Evolutionary conservation across 495 filamentous ascomycete genomes (phyloP), one percentile per base, ranked within the genome.

Genomic region (Penicillium longicatenatum): DNA sequence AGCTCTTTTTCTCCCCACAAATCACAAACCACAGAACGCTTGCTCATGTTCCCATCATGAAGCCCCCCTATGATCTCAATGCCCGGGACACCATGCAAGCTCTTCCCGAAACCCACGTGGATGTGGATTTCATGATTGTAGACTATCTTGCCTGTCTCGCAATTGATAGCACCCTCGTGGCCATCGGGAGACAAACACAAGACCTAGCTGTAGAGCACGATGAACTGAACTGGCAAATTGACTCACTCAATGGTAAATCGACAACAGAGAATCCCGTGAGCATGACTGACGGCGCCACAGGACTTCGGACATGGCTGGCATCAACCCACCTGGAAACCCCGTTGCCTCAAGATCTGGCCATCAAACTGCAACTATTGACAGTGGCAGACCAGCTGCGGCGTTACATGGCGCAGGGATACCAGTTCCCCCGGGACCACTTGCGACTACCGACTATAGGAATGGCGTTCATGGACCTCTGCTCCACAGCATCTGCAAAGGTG

Each of bases 111-210:
- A 61, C 59, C n/a, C 66, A 58, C 17, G 19, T 63, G 10, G 78
- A 82, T 2, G 77, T 84, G 16, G 75, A 86, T 54, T 55, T 75
- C 31, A 68, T 81, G 62, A 81, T 83, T n/a, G 67, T 83, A 22
- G 83, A 86, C 57, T 84, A 85, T 58, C 57, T 84, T 11, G 52
- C 77, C n/a, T 79, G 76, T 63, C 66, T 72, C 19, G 66, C 79
- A 12, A 74, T 74, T 19, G 59, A 73, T 17, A 60, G 55, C n/a
- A 55, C 24, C 73, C 10, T 46, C 81, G 9, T 49, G 22, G 33
- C 46, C 52, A 3, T 50, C 56, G 16, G 37, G 30, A 35, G 30
- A 19, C 29, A 21, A 24, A 20, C 22, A 39, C 17, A 61, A 30
- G 44, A 12, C 16, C 21, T 56, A 16, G 50, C n/a, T 16, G 9